A percentile compares a stretch with the other conserved stretches of the same genome.
phyloP scores from a whole-genome alignment of 768 basidiomycete species.

The Amanita phalloides region DNA sequence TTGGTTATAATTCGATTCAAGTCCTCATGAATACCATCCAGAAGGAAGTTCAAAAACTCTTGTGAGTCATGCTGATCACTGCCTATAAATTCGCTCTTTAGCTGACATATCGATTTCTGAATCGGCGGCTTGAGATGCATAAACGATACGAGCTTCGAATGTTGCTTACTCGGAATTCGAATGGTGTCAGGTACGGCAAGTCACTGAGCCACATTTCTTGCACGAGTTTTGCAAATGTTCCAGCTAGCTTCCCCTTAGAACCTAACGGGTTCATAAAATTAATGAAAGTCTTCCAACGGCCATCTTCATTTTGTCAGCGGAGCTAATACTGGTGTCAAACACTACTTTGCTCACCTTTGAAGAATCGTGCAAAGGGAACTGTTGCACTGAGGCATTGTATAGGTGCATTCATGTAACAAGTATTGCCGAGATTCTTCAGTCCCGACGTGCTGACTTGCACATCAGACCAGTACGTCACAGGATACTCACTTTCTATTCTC shows the following conservation, averaged over 20 bases:
- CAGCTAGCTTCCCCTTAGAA: conserved; percentile 73
- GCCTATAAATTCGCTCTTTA: conserved; percentile 68
- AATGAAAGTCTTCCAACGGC: conserved; percentile 72
- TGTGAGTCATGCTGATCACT: conserved; percentile 95
- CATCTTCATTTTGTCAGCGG: conserved; percentile 34
- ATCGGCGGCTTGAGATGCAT: background rate
- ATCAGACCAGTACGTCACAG: conserved; percentile 79
- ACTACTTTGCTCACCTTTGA: conserved; percentile 50
- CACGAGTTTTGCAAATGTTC: conserved; percentile 74
- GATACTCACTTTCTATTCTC: conserved; percentile 64
- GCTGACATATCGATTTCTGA: conserved; percentile 33
- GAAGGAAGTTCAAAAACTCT: conserved; percentile 88
- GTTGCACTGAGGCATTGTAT: conserved; percentile 95
- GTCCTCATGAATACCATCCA: conserved; percentile 89
- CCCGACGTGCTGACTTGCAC: conserved; percentile 72
- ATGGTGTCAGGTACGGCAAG: conserved; percentile 71
- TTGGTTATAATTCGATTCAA: conserved; percentile 75
- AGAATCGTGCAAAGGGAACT: conserved; percentile 86
- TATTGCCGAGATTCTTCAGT: conserved; percentile 91
- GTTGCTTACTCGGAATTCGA: conserved; percentile 67
- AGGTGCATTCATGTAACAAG: conserved; percentile 99
- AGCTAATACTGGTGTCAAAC: background rate
- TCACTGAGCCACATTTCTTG: conserved; percentile 85
- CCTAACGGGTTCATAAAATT: conserved; percentile 83
- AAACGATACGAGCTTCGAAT: background rate